These are phyloP conservation scores for Phytophthora uliginosa DNA, from an alignment of 352 stramenopile genomes.

Conservation along the genomic window DNA sequence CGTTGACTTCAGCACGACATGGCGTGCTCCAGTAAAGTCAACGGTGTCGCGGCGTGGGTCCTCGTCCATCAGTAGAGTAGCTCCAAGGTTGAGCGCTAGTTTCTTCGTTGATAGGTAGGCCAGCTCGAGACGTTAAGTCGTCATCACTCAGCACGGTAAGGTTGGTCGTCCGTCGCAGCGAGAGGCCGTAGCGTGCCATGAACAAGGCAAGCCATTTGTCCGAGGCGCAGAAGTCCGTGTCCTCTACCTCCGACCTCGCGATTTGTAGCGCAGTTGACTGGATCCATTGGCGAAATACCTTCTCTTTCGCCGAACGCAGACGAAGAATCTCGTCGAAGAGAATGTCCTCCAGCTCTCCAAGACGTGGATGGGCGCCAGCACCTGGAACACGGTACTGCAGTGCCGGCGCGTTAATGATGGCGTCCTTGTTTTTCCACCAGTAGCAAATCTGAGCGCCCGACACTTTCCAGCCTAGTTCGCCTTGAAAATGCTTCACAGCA, in stretches of 20 bases:
- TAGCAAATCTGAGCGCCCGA: constrained; percentile 28
- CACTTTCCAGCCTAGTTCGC: constrained; percentile 17
- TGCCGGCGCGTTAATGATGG: constrained; percentile 12
- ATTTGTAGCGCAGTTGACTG: constrained; percentile 6
- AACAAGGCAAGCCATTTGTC: constrained; percentile 37
- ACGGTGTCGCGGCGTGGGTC: constrained; percentile 14
- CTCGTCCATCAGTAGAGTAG: constrained; percentile 27
- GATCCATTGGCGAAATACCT: constrained; percentile 20
- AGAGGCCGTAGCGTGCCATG: constrained; percentile 36
- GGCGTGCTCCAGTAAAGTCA: constrained; percentile 1
- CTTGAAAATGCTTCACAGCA: constrained; percentile 22
- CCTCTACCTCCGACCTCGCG: background rate
- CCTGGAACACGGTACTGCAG: constrained; percentile 5
- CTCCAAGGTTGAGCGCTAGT: constrained; percentile 1
- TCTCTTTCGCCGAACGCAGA: constrained; percentile 13
- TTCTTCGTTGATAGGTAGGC: constrained; percentile 15
- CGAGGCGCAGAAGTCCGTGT: constrained; percentile 22
- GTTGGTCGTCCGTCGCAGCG: constrained; percentile 27
- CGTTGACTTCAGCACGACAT: background rate
- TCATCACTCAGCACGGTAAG: constrained; percentile 27
- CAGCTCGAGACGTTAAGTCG: constrained; percentile 18
- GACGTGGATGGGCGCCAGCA: constrained; percentile 1
- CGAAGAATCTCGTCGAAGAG: constrained; percentile 24
- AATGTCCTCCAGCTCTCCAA: constrained; percentile 25
- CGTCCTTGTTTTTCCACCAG: constrained; percentile 22